These are phyloP conservation scores for Blastosporella zonata DNA, from an alignment of 1,284 basidiomycete species.

Conservation along the genomic window DNA sequence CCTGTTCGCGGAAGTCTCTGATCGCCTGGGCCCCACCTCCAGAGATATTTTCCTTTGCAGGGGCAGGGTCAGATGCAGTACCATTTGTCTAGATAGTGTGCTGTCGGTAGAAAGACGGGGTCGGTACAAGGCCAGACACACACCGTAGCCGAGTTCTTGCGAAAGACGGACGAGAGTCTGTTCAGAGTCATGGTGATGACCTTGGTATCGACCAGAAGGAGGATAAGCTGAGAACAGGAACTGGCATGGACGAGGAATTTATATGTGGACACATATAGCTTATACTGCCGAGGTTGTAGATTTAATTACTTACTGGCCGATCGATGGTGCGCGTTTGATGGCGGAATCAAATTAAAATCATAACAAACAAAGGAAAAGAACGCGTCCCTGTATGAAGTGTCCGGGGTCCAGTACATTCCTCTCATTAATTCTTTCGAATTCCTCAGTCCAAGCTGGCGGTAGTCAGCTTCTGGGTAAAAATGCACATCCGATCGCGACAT, in stretches of 20 bases:
- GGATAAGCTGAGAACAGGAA: neutral
- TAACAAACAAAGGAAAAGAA: too few species aligned
- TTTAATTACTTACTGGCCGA: too few species aligned
- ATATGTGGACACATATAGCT: too few species aligned
- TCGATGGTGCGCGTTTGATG: too few species aligned
- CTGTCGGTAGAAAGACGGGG: neutral
- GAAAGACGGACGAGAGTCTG: conserved; percentile 22
- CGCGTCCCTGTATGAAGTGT: too few species aligned
- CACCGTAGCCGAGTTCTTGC: conserved; percentile 15
- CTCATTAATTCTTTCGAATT: too few species aligned
- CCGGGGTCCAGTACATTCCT: too few species aligned
- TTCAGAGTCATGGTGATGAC: conserved; percentile 18
- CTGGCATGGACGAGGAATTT: conserved; percentile 1
- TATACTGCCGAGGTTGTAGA: too few species aligned
- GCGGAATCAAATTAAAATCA: too few species aligned
- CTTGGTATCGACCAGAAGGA: neutral
- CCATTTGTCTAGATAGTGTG: conserved; percentile 4
- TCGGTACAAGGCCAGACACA: neutral
- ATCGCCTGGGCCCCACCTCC: conserved; percentile 31
- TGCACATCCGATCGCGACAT: too few species aligned
- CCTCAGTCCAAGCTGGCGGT: too few species aligned
- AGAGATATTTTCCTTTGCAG: conserved; percentile 11
- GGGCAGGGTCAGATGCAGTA: neutral
- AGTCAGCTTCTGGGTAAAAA: too few species aligned
- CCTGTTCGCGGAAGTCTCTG: conserved; percentile 44